A percentile compares a stretch with the other conserved stretches of the same genome.
Evolutionary conservation across 306 rosid species (phyloP).

Genomic region (Cucumis hystrix): DNA sequence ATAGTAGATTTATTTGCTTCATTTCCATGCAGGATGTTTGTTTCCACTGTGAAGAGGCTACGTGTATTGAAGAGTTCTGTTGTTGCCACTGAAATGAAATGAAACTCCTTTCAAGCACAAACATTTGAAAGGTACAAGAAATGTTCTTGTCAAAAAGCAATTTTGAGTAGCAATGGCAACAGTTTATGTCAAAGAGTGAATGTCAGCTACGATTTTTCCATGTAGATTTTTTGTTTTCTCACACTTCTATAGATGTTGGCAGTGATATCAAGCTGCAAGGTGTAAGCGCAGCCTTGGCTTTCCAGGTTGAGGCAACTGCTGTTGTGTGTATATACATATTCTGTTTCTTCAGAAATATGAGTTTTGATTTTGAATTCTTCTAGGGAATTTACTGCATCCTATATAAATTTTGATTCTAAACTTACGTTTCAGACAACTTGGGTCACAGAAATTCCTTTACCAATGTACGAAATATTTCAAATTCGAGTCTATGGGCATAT

Average conservation of each 20-base stretch:
- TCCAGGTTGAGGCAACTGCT: slow-evolving; percentile 3
- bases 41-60: slow-evolving; percentile 54
- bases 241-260: neutral
- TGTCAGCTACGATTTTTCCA: neutral
- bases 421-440: neutral
- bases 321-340: neutral
- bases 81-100: neutral
- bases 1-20: slow-evolving; percentile 4
- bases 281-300: neutral
- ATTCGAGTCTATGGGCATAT: neutral
- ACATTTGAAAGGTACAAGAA: neutral
- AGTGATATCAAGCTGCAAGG: neutral
- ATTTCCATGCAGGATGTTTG: slow-evolving; percentile 43
- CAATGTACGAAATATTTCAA: no score
- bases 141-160: neutral
- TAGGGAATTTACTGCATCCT: neutral
- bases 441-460: neutral
- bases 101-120: neutral
- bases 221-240: neutral
- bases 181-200: neutral
- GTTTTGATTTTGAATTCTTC: neutral
- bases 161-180: neutral
- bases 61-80: slow-evolving; percentile 42
- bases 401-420: neutral
- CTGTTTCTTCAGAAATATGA: neutral